Base-by-base conservation (phyloP, 1,284 basidiomycete species). In the Malassezia globosa region DNA sequence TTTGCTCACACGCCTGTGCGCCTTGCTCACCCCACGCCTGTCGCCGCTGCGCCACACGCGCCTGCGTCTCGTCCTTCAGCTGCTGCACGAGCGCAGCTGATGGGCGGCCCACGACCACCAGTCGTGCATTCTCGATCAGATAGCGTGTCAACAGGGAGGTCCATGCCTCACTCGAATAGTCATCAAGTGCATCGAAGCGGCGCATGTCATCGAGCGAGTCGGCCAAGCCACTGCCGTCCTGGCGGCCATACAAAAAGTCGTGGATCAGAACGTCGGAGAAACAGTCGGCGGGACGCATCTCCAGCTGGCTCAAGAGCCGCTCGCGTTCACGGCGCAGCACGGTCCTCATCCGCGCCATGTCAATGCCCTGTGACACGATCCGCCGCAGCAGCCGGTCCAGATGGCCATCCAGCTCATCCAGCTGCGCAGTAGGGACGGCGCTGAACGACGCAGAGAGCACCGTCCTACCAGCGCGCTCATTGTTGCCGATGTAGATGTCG, bases 281-380 rank as follows among this genome's bases (percentile, higher is more conserved):
- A 13, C 61, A 64, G 38, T 73, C 72, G 16, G 69, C 60, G 1
- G 74, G 69, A 44, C 73, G 70, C 19, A 66, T 72, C 62, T 75
- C 74, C 43, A 75, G 65, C 36, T 65, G 60, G 43, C 73, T 70
- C 14, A 73, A 62, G 1, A 73, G 56, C 76, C 89, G 86, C 53
- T 87, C 80, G 72, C 87, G 84, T 65, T 95, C 87, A 29, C 89
- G 77, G 58, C 83, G 80, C 47, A 99, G 82, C 18, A 95, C 77
- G 79, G 86, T 84, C 16, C 73, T 73, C 83, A 99, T 95, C 22
- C 94, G 77, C 25, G 82, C 78, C 84, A 96, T 90, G 73, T 97
- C 87, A 48, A 97, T 77, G 4, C 85, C 87, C 48, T 84, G 80
- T 18, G 78, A 67, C 18, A 79, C 80, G 43, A 96, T 84, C 37